Percentiles rank a stretch among this genome's conserved stretches.
Conservation (phyloP, 352 stramenopile genomes). For the Phytophthora sp. region DNA sequence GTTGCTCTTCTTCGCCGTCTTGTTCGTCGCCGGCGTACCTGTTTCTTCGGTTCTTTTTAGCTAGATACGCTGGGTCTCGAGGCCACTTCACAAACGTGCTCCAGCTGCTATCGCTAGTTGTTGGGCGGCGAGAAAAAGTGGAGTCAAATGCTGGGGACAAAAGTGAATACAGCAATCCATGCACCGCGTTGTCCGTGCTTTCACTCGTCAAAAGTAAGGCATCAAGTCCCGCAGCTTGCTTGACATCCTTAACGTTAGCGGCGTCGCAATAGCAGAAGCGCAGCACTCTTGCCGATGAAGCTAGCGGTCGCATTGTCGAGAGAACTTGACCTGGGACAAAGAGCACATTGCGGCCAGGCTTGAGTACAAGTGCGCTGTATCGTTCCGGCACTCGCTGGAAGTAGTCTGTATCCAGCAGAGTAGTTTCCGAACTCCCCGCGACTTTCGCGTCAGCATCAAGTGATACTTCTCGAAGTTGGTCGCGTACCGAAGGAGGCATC, state of each 20-base stretch:
- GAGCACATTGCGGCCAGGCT: slow-evolving; percentile 35
- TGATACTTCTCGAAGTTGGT: slow-evolving; percentile 28
- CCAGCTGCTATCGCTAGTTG: slow-evolving; percentile 45
- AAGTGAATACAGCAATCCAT: slow-evolving; percentile 50
- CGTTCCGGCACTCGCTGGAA: slow-evolving; percentile 22
- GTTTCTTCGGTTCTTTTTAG: slow-evolving; percentile 46
- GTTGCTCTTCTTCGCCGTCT: slow-evolving; percentile 42
- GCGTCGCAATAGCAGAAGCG: slow-evolving; percentile 80
- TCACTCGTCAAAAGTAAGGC: slow-evolving; percentile 44
- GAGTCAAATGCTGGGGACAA: slow-evolving; percentile 63
- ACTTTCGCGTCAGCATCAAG: slow-evolving; percentile 28
- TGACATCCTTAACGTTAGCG: slow-evolving; percentile 78
- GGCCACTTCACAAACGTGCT: slow-evolving; percentile 67
- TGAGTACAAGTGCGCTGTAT: slow-evolving; percentile 22
- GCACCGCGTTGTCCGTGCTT: slow-evolving; percentile 18
- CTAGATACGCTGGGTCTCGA: slow-evolving; percentile 46
- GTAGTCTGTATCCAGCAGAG: slow-evolving; percentile 26
- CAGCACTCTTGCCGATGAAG: slow-evolving; percentile 28
- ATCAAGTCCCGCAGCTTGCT: slow-evolving; percentile 52
- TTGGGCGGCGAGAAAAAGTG: slow-evolving; percentile 55
- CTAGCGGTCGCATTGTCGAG: slow-evolving; percentile 20
- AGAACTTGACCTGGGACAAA: slow-evolving; percentile 60
- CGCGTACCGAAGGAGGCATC: neutral
- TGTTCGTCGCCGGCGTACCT: slow-evolving; percentile 21
- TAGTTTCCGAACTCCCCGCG: slow-evolving; percentile 3